Conservation (phyloP, 2,329 filamentous ascomycete species). For the Teratosphaeriaceae sp. region DNA sequence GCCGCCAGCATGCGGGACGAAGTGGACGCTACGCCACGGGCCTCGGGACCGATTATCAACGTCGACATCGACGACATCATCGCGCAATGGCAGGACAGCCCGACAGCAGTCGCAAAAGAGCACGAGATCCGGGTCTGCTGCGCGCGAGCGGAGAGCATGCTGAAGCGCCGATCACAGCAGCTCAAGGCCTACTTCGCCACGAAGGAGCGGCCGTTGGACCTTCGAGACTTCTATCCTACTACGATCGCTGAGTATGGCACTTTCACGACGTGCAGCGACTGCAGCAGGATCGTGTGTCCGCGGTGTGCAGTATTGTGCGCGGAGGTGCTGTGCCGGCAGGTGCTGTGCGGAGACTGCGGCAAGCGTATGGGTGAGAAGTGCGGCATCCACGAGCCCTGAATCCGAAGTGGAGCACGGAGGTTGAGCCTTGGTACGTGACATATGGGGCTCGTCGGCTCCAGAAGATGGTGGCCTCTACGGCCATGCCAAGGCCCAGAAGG, state of each 20-base stretch:
- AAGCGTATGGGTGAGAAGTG: neutral
- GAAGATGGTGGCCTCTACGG: too few species aligned
- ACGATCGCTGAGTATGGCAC: neutral
- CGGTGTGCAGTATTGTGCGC: slow-evolving; percentile 9
- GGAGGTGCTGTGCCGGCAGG: slow-evolving; percentile 5
- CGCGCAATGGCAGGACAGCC: neutral
- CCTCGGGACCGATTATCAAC: neutral
- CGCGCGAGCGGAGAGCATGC: neutral
- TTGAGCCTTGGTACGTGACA: too few species aligned
- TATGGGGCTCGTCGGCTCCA: too few species aligned
- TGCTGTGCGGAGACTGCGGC: slow-evolving; percentile 6
- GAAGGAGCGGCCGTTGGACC: neutral
- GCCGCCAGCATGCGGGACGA: neutral
- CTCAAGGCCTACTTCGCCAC: neutral
- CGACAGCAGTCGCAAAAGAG: neutral
- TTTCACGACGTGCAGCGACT: slow-evolving; percentile 17
- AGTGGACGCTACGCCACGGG: neutral
- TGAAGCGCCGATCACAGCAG: neutral
- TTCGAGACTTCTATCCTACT: neutral
- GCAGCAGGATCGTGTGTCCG: slow-evolving; percentile 14
- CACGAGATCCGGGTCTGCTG: too few species aligned
- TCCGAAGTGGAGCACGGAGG: too few species aligned
- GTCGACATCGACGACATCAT: slow-evolving; percentile 5
- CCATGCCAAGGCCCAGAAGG: too few species aligned
- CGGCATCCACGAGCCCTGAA: slow-evolving; percentile 1